Base-by-base conservation (phyloP, 768 basidiomycete genomes). In the Hortiboletus flavorubellus region DNA sequence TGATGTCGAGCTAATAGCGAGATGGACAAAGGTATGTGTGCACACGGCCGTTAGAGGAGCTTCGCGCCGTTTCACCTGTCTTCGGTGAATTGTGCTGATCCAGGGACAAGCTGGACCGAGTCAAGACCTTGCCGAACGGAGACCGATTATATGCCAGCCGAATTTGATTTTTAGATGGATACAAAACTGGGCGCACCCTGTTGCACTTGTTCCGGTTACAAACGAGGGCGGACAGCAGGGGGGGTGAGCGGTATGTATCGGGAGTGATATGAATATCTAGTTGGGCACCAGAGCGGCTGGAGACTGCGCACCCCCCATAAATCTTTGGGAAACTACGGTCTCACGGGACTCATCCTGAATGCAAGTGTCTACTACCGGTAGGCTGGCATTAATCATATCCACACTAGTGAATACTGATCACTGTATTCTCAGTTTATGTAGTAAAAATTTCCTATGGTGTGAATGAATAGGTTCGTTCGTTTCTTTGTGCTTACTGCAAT, bases 181-280 rank as follows among this genome's bases (percentile, higher is more conserved):
- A 60, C 52, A 9, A 66, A 58, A 29, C 52, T 47, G 8, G 58
- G 58, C 38, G 8, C 15, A 2, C 29, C 18, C 8, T 18, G 16
- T 43, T 16, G 11, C 31, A 41, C 38, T 37, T 53, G 16, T 47
- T 53, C 42, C 59, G 55, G 29, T 60, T 51, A 15, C 59, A 59
- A 45, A 70, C 62, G 38, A 72, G 64, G 21, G 69, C 62, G 0
- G 61, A 61, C 14, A 72, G 58, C 1, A n/a, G 67, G 67, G 4
- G 72, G 66, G 53, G 21, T 60, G 52, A 8, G 69, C 67, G 5
- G 70, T 68, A 42, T 72, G 72, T 30, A 73, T 48, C 4, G 72
- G 72, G 42, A 71, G 56, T 9, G 54, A 53, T 6, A 61, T 61
- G 30, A 72, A 62, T 9, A 12, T 16, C 58, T 58, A 0, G 64